Evolutionary conservation across 1,284 basidiomycete genomes (phyloP).

Genomic region (Ganoderma boninense): DNA sequence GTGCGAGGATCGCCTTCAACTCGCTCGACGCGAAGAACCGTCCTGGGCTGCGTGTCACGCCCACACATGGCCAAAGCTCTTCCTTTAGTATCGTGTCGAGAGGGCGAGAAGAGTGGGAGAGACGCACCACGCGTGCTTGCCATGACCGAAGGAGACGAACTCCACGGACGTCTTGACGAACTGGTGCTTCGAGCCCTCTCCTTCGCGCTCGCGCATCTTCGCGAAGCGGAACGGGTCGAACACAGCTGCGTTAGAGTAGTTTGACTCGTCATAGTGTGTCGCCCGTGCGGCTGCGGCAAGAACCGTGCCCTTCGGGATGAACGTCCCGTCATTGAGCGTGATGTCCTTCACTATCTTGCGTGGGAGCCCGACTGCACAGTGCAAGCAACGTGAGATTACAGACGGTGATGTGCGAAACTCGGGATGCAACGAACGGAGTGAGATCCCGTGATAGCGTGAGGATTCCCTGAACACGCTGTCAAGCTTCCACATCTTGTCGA

Average conservation of each 20-base stretch:
- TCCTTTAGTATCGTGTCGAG: background rate
- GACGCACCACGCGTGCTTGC: slow-evolving; percentile 32
- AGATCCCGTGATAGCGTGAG: slow-evolving; percentile 46
- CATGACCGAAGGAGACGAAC: slow-evolving; percentile 20
- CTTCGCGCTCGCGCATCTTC: slow-evolving; percentile 43
- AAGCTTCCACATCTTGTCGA: slow-evolving; percentile 56
- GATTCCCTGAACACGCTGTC: slow-evolving; percentile 63
- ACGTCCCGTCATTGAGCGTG: slow-evolving; percentile 51
- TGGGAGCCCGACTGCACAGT: slow-evolving; percentile 23
- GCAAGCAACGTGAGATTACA: background rate
- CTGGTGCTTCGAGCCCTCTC: slow-evolving; percentile 35
- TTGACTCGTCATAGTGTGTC: slow-evolving; percentile 49
- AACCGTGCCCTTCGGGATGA: slow-evolving; percentile 51
- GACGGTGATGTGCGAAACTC: background rate
- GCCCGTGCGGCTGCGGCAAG: slow-evolving; percentile 49
- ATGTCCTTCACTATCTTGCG: slow-evolving; percentile 43
- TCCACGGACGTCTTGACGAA: slow-evolving; percentile 44
- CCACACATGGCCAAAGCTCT: background rate
- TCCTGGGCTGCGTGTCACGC: slow-evolving; percentile 43
- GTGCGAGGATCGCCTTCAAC: slow-evolving; percentile 54
- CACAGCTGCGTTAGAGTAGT: slow-evolving; percentile 48
- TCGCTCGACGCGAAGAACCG: slow-evolving; percentile 55
- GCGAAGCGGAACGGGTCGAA: slow-evolving; percentile 58
- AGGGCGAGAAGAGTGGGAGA: background rate
- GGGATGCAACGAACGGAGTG: slow-evolving; percentile 24